Evolutionary conservation across 1,139 yeast species (phyloP).

Genomic region (Yamadazyma spencermartinsiae): DNA sequence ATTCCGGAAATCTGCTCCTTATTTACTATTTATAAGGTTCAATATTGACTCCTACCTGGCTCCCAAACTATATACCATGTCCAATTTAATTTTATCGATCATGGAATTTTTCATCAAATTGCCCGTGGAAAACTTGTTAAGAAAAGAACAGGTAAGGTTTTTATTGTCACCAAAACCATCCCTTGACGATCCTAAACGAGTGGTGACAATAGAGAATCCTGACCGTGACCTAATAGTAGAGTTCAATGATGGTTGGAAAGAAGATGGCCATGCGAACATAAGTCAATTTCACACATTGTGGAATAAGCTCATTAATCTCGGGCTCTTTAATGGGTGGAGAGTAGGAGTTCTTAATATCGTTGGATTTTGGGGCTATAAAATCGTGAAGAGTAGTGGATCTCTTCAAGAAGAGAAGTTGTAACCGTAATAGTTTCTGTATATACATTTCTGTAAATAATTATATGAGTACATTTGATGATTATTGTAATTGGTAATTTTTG

Average conservation of each 20-base stretch:
- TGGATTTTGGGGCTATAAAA: slow-evolving; percentile 81
- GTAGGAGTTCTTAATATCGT: slow-evolving; percentile 76
- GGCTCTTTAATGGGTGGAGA: slow-evolving; percentile 88
- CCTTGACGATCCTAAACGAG: slow-evolving; percentile 31
- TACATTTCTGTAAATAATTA: slow-evolving; percentile 1
- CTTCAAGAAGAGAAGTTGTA: slow-evolving; percentile 40
- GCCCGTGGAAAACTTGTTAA: slow-evolving; percentile 83
- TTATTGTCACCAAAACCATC: slow-evolving; percentile 43
- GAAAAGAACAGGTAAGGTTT: slow-evolving; percentile 79
- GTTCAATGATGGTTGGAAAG: slow-evolving; percentile 28
- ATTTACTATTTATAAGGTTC: slow-evolving; percentile 60
- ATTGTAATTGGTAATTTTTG: neutral
- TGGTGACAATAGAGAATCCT: slow-evolving; percentile 41
- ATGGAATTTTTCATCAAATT: slow-evolving; percentile 72
- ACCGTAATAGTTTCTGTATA: slow-evolving; percentile 2
- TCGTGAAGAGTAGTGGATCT: slow-evolving; percentile 53
- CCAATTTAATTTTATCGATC: slow-evolving; percentile 57
- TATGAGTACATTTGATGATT: neutral
- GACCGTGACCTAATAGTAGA: slow-evolving; percentile 54
- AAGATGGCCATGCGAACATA: slow-evolving; percentile 9
- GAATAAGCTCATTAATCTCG: slow-evolving; percentile 26
- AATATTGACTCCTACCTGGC: slow-evolving; percentile 71
- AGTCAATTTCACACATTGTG: slow-evolving; percentile 16
- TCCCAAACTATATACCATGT: slow-evolving; percentile 56
- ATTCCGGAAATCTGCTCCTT: slow-evolving; percentile 72